Evolutionary conservation across 495 filamentous ascomycete genomes (phyloP), one percentile per base, ranked within the genome.

Genomic region (Penicillium verhagenii): DNA sequence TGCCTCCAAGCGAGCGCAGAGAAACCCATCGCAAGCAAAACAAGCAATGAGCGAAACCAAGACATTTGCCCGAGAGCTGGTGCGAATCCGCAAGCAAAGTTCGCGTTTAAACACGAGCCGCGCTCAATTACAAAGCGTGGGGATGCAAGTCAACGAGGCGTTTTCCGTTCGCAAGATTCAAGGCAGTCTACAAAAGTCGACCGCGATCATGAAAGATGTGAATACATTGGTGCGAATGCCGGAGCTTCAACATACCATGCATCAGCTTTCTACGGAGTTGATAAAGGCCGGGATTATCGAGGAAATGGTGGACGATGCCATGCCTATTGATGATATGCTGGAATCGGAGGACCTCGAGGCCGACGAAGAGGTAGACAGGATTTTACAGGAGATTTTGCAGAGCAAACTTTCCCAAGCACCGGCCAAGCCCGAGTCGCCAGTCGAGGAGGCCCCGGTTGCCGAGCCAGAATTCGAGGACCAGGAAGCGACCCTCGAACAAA

Each of bases 131-230:
- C 86, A 89, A 72, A 91, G 87, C 67, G 95, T 98, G 51, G 86
- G 92, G 61, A 96, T 97, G 95, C 95, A 97, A 72, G 95, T 98
- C 57, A 91, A 89, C 64, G 93, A 97, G 73, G 93, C 95, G 2
- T 98, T 97, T 66, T 89, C 90, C 5, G 86, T 96, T 64, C 86
- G 92, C 58, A 96, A 96, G 79, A 97, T 97, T 60, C 93, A 97
- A 77, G 95, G 95, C 38, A 91, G 85, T 67, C 90, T 98, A 58
- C 79, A 85, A 50, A 89, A 88, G 45, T 87, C 82, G 53, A 93
- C 93, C 11, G 88, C 89, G 16, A 92, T 98, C 58, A 97, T 98
- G 94, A 91, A 91, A 70, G 92, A 97, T 69, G 92, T 98, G 44
- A 98, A 98, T 69, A 81, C 79, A 3, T 76, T 97, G 6, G 82